phyloP scores from a whole-genome alignment of 345 rosid genomes.

The Populus deltoides region DNA sequence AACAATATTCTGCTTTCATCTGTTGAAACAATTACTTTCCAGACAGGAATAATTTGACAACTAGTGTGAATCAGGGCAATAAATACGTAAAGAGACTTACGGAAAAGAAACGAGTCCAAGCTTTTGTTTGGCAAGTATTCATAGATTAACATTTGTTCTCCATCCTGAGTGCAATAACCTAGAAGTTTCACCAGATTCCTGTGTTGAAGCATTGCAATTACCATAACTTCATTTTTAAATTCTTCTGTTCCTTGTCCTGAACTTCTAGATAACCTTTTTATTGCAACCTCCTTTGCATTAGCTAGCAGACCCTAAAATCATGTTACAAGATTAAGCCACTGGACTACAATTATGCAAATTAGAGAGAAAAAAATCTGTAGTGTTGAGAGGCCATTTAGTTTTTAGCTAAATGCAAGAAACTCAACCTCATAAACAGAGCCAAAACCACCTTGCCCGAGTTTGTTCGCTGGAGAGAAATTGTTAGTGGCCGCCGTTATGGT shows the following conservation, averaged over 20 bases:
- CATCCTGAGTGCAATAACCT: slow-evolving; percentile 34
- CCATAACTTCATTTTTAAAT: slow-evolving; percentile 11
- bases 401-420: no score
- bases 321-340: background rate
- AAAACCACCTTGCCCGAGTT: no score
- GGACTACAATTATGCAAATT: no score
- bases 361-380: no score
- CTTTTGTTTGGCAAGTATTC: slow-evolving; percentile 49
- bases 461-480: no score
- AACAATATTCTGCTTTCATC: slow-evolving; percentile 35
- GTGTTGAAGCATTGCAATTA: slow-evolving; percentile 20
- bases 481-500: no score
- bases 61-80: background rate
- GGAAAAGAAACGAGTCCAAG: slow-evolving; percentile 59
- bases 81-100: slow-evolving; percentile 21
- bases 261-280: slow-evolving; percentile 6
- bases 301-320: slow-evolving; percentile 1
- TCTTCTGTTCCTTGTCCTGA: slow-evolving; percentile 12
- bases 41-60: background rate
- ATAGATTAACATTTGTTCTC: slow-evolving; percentile 67
- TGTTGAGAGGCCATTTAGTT: no score
- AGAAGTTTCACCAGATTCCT: slow-evolving; percentile 10
- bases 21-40: background rate
- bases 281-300: slow-evolving; percentile 3
- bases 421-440: no score